Base-by-base conservation (phyloP, 2,329 filamentous ascomycete species). In the Blastomyces gilchristii region DNA sequence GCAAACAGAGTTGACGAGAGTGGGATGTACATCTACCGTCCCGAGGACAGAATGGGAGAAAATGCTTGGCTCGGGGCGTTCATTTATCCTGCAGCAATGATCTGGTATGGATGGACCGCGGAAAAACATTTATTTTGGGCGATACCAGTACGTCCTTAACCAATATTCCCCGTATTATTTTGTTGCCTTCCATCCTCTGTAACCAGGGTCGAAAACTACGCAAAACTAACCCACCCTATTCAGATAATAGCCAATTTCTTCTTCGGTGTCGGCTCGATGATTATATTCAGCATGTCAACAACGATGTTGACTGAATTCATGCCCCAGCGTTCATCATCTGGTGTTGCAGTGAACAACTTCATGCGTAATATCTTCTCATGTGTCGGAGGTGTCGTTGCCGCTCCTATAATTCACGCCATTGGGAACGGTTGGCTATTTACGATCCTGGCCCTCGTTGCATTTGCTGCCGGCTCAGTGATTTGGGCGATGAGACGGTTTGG, bases 241-340 rank as follows among this genome's bases (percentile, higher is more conserved):
- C 63, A 80, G 63, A 80, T 83, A 67, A 79, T 88, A 49, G 85
- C 86, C 31, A 85, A 87, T 52, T 88, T 90, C 73, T 83, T 87
- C 71, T 94, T 93, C 69, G 90, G 90, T 18, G 68, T 89, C 3
- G 87, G 87, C 2, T 87, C 83, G 41, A 94, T 95, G 90, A 80
- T 94, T 3, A 86, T 91, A 39, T 91, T 90, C 75, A 82, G 84
- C 58, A 82, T 85, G 68, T 81, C 84, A 0, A 91, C 89, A 0
- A 94, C 90, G 0, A 91, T 94, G 88, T 78, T 94, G 67, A 93
- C 90, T 0, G 90, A 94, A 71, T 91, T 93, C 71, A 87, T 93
- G 80, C 88, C 88, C 16, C 81, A 84, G 52, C 81, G 82, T 66
- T 87, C 86, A 59, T 88, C 85, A 3, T 83, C 83, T 12, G 89